phyloP scores from a whole-genome alignment of 2,329 filamentous ascomycete genomes.

The Cladophialophora carrionii region DNA sequence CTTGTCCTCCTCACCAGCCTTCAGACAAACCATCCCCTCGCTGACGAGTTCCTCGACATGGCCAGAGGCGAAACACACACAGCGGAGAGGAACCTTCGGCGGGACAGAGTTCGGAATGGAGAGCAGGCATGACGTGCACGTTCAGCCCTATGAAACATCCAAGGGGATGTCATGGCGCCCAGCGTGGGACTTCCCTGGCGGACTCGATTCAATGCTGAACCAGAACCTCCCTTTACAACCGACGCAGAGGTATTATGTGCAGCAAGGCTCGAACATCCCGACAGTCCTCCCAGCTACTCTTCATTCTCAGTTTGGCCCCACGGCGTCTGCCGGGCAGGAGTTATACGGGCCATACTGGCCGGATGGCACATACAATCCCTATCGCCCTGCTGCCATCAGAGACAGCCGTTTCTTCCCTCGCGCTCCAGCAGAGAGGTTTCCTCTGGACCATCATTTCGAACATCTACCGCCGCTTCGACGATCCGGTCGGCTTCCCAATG shows the following conservation, averaged over 20 bases:
- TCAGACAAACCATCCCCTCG: constrained; percentile 17
- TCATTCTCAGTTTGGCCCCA: constrained; percentile 61
- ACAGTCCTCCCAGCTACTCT: constrained; percentile 63
- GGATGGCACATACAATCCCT: constrained; percentile 64
- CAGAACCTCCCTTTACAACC: constrained; percentile 56
- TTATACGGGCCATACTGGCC: constrained; percentile 67
- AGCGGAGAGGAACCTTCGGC: constrained; percentile 4
- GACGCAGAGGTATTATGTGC: constrained; percentile 47
- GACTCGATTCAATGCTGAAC: constrained; percentile 65
- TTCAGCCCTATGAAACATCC: constrained; percentile 20
- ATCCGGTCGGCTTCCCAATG: constrained; percentile 12
- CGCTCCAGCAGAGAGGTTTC: constrained; percentile 31
- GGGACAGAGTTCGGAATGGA: constrained; percentile 22
- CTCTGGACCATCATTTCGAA: constrained; percentile 30
- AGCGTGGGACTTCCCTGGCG: constrained; percentile 42
- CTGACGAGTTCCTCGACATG: constrained; percentile 40
- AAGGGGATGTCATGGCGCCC: constrained; percentile 27
- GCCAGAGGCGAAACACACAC: constrained; percentile 39
- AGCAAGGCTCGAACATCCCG: constrained; percentile 57
- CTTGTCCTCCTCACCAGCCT: constrained; percentile 60
- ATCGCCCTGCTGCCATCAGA: constrained; percentile 61
- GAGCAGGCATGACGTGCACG: constrained; percentile 23
- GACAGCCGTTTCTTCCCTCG: constrained; percentile 53
- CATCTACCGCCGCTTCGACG: constrained; percentile 23
- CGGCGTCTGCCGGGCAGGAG: constrained; percentile 60